A percentile compares a stretch with the other conserved stretches of the same genome.
These are phyloP conservation scores for Aspergillus bertholletiae DNA, from an alignment of 495 filamentous ascomycete genomes.

Conservation along the genomic window DNA sequence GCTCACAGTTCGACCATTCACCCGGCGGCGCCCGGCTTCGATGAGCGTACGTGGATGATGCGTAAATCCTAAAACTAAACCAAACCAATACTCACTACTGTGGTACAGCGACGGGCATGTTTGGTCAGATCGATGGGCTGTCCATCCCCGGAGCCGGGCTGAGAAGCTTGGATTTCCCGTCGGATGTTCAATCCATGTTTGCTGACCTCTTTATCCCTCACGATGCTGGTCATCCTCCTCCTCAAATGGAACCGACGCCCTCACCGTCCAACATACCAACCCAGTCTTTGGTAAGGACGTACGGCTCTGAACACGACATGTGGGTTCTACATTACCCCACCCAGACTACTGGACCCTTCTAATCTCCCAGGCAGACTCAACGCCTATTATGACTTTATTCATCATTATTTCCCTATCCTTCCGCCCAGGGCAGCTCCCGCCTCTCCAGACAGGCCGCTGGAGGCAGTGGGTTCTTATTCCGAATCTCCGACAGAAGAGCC, in stretches of 20 bases:
- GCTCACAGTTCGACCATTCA: conserved; percentile 17
- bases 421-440: conserved; percentile 46
- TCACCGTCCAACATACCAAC: conserved; percentile 23
- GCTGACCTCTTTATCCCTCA: conserved; percentile 29
- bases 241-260: conserved; percentile 32
- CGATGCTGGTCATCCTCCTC: conserved; percentile 21
- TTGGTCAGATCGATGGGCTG: conserved; percentile 41
- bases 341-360: conserved; percentile 8
- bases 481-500: conserved; percentile 41
- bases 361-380: conserved; percentile 42
- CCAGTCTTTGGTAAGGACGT: conserved; percentile 35
- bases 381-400: conserved; percentile 59
- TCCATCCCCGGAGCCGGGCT: conserved; percentile 42
- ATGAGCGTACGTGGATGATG: conserved; percentile 31
- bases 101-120: conserved; percentile 30
- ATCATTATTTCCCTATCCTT: conserved; percentile 56
- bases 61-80: background rate
- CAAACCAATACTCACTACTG: conserved; percentile 12
- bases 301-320: conserved; percentile 43
- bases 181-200: conserved; percentile 37
- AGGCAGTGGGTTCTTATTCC: conserved; percentile 38
- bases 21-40: conserved; percentile 23
- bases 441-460: conserved; percentile 41
- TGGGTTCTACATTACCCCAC: conserved; percentile 14
- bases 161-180: conserved; percentile 36